Evolutionary conservation across 495 filamentous ascomycete genomes (phyloP), one percentile per base, ranked within the genome.

Genomic region (Aspergillus sclerotiicarbonarius): DNA sequence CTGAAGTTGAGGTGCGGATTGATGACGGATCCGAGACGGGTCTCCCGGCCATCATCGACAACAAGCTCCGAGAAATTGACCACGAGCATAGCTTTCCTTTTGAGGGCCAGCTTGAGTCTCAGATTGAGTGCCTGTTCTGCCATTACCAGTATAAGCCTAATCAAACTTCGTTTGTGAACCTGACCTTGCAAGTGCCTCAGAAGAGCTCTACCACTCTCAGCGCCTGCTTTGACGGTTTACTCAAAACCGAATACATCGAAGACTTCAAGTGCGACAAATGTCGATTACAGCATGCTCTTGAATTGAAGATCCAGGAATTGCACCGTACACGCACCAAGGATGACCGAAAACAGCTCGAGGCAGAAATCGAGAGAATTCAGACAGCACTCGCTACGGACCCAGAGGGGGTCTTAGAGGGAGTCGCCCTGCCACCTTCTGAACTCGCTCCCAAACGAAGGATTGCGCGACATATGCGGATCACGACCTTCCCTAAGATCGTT

Each of bases 261-360:
- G 94, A 96, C 67, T 99, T 93, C 74, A 89, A 88, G 48, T 99
- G 94, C 70, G 94, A 97, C 57, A 89, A 85, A 63, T 98, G 94
- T 58, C 88, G 90, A 10, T 79, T 98, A n/a, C 69, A 88, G 46
- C 87, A 96, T 72, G 91, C 92, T 2, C 57, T 90, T 18, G 77
- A 81, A 18, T 51, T 64, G 19, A 79, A 76, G 50, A 75, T 69
- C 15, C 74, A 82, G 0, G 84, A 86, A 48, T 67, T 76, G 21
- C 69, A 72, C 30, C 74, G 76, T 35, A 67, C 73, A 33, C 76
- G 71, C 49, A 69, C 76, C n/a, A 68, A 66, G 19, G 65, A 76
- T 43, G 77, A 81, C n/a, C 76, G 78, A 49, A 66, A 77, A 10
- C 76, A 70, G 32, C 74, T 92, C 4, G 80, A 85, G 57, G 54